phyloP scores from a whole-genome alignment of 345 rosid species.

The Noccaea bulbosa region DNA sequence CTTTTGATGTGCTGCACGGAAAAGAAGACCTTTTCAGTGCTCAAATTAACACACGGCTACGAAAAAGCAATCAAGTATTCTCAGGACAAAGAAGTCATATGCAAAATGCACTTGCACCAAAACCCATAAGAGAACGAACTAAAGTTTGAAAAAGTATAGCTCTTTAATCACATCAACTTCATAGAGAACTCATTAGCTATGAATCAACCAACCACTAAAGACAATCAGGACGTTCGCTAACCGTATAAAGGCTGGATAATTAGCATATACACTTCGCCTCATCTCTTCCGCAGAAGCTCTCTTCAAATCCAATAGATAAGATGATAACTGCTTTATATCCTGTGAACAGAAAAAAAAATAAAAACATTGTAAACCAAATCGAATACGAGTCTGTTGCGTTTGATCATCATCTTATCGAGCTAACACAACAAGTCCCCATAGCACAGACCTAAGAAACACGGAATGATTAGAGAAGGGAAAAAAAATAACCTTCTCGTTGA shows the following conservation, averaged over 20 bases:
- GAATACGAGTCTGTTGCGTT: neutral
- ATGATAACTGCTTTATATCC: slow-evolving; percentile 88
- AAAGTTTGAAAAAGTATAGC: neutral
- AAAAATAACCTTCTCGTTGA: slow-evolving; percentile 81
- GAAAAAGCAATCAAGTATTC: neutral
- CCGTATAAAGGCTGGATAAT: slow-evolving; percentile 97
- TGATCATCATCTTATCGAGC: slow-evolving; percentile 13
- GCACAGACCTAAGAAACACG: neutral
- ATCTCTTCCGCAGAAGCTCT: slow-evolving; percentile 98
- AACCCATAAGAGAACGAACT: slow-evolving; percentile 4
- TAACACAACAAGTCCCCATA: neutral
- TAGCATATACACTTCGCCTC: slow-evolving; percentile 97
- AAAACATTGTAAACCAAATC: neutral
- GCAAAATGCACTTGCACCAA: slow-evolving; percentile 20
- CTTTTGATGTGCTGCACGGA: slow-evolving; percentile 85
- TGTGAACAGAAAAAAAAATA: slow-evolving; percentile 42
- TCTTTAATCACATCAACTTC: slow-evolving; percentile 5
- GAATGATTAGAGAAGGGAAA: neutral
- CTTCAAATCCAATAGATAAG: slow-evolving; percentile 88
- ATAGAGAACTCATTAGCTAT: neutral
- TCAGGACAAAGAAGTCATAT: slow-evolving; percentile 1
- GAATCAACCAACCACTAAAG: slow-evolving; percentile 15
- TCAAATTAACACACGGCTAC: slow-evolving; percentile 15
- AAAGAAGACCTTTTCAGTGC: slow-evolving; percentile 1
- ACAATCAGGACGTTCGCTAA: slow-evolving; percentile 39